Conservation (phyloP, 2,329 filamentous ascomycete genomes). For the Alternaria incomplexa region DNA sequence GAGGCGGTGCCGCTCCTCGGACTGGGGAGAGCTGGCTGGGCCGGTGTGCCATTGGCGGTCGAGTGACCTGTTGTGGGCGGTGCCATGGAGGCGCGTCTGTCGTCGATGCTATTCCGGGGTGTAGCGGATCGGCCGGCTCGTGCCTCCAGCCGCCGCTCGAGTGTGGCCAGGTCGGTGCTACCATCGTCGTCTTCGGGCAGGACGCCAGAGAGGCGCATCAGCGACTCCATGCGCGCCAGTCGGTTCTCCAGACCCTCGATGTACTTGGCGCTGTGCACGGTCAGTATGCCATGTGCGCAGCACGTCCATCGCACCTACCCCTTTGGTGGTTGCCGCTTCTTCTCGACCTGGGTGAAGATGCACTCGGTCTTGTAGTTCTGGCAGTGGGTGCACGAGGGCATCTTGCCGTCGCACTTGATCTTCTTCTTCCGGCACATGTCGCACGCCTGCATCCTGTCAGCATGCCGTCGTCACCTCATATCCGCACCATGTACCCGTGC, state of each 20-base stretch:
- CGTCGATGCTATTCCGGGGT: constrained; percentile 33
- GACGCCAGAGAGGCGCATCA: constrained; percentile 84
- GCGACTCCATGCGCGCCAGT: constrained; percentile 91
- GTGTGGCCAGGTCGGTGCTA: constrained; percentile 82
- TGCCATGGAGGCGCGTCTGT: constrained; percentile 43
- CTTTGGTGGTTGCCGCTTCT: constrained; percentile 97
- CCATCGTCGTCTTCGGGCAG: constrained; percentile 85
- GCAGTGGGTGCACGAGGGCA: constrained; percentile 93
- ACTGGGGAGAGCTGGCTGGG: constrained; percentile 55
- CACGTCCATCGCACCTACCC: constrained; percentile 62
- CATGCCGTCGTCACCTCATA: constrained; percentile 7
- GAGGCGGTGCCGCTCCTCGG: constrained; percentile 60
- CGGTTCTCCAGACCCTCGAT: constrained; percentile 96
- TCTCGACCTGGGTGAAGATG: constrained; percentile 96
- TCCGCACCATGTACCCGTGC: constrained; percentile 69
- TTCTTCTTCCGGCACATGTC: constrained; percentile 97
- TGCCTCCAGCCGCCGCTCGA: constrained; percentile 76
- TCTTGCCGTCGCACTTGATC: constrained; percentile 97
- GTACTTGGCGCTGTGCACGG: constrained; percentile 78
- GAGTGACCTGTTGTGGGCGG: constrained; percentile 42
- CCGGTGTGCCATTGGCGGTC: constrained; percentile 47
- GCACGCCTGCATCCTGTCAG: constrained; percentile 69
- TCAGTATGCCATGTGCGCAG: constrained; percentile 4
- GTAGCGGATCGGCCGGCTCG: constrained; percentile 41
- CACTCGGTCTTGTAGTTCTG: constrained; percentile 98